Base-by-base conservation (phyloP, 352 stramenopile genomes). In the Globisporangium carolinianum region DNA sequence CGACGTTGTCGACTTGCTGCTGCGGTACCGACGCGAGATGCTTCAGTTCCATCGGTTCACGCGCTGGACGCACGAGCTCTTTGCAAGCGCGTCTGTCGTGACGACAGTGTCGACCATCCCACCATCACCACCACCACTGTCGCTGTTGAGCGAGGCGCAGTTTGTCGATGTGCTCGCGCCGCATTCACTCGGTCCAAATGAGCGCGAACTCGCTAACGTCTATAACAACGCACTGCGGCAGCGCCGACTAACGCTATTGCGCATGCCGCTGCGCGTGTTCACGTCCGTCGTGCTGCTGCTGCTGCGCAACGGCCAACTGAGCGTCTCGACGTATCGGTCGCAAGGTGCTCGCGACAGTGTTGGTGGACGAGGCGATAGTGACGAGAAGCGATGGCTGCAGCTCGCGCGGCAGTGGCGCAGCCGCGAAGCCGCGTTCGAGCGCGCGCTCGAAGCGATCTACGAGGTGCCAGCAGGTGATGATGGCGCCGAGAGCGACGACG, bases 181-280 rank as follows among this genome's bases (percentile, higher is more conserved):
- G 15, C 70, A 76, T 5, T 87, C 80, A 3, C 65, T 84, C 1
- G 72, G 74, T 2, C 65, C 71, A 9, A 72, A 57, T 0, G 75
- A 78, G 11, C 75, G 77, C 15, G 79, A 90, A 45, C 65, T 90
- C 15, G 53, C 54, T 24, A 87, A 86, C 55, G 73, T 90, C 11
- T 90, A 87, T 53, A 66, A 82, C 60, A 88, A 90, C 45, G 72
- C 76, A 36, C 62, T 90, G 17, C 72, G 72, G 24, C 80, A 90
- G 62, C 74, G 80, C 5, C 57, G 72, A 8, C 51, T 88, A 15
- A 68, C 78, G 43, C 39, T 70, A 6, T 32, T 32, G 24, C 60
- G 72, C 7, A 88, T 90, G 80, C 76, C 80, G 8, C 39, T 72
- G 58, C 78, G 76, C 1, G 75, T 86, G 43, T 90, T 90, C 48